phyloP scores from a whole-genome alignment of 1,284 basidiomycete species.

The Marasmius oreades region DNA sequence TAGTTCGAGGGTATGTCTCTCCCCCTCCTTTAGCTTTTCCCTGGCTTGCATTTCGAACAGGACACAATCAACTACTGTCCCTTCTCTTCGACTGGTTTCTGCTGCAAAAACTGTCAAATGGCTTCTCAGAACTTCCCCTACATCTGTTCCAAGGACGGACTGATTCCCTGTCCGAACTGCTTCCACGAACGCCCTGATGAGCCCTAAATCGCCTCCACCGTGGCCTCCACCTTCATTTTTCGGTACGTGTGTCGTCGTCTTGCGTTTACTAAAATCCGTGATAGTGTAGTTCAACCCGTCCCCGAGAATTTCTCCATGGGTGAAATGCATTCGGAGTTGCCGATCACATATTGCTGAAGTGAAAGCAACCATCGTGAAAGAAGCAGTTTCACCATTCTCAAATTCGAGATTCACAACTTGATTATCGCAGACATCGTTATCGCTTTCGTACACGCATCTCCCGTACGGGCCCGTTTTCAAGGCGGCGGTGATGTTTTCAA shows the following conservation, averaged over 20 bases:
- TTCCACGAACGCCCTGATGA: slow-evolving; percentile 68
- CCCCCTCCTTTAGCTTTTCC: slow-evolving; percentile 21
- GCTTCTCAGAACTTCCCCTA: slow-evolving; percentile 68
- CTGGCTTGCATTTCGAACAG: slow-evolving; percentile 55
- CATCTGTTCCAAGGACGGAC: slow-evolving; percentile 58
- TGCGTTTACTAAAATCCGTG: slow-evolving; percentile 69
- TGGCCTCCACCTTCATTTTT: slow-evolving; percentile 62
- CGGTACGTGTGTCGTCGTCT: slow-evolving; percentile 48
- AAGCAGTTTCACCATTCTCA: slow-evolving; percentile 70
- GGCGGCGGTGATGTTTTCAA: slow-evolving; percentile 71
- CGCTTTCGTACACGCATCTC: slow-evolving; percentile 76
- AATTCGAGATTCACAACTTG: slow-evolving; percentile 85
- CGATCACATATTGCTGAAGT: slow-evolving; percentile 70
- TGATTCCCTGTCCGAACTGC: slow-evolving; percentile 67
- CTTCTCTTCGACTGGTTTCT: slow-evolving; percentile 68
- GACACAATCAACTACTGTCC: slow-evolving; percentile 60
- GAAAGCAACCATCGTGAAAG: slow-evolving; percentile 82
- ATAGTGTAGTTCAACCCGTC: slow-evolving; percentile 75
- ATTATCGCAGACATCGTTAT: slow-evolving; percentile 80
- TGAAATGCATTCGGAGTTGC: slow-evolving; percentile 76
- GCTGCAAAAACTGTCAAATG: slow-evolving; percentile 85
- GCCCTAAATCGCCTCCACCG: slow-evolving; percentile 77
- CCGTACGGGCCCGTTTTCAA: slow-evolving; percentile 72
- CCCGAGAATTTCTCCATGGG: slow-evolving; percentile 79
- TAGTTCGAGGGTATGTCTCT: slow-evolving; percentile 5